These are phyloP conservation scores for Citrullus mucosospermus DNA, from an alignment of 306 rosid species.

Conservation along the genomic window DNA sequence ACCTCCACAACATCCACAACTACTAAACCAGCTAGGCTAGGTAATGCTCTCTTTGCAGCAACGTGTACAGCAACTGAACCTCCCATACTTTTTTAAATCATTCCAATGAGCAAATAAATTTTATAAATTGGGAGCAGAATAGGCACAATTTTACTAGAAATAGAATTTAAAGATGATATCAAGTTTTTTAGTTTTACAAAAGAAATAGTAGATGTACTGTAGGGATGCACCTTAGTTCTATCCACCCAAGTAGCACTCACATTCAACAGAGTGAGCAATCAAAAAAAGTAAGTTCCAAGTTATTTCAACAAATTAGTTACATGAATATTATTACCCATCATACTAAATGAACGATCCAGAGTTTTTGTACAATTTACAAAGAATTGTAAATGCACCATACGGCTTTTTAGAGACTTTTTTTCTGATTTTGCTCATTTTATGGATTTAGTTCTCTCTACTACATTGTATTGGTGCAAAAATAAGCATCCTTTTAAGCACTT, in stretches of 20 bases:
- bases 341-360: background rate
- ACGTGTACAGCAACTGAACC: conserved; percentile 94
- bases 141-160: background rate
- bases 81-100: conserved; percentile 56
- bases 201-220: background rate
- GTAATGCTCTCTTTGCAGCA: conserved; percentile 51
- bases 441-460: too few species aligned
- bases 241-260: background rate
- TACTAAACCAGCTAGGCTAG: conserved; percentile 84
- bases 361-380: background rate
- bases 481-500: too few species aligned
- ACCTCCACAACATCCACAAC: conserved; percentile 99
- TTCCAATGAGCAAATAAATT: conserved; percentile 4
- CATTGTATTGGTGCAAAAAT: too few species aligned
- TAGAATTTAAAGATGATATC: background rate
- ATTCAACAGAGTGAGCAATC: background rate
- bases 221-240: background rate
- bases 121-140: background rate
- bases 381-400: background rate
- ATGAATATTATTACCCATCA: background rate
- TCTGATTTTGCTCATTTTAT: too few species aligned
- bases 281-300: background rate
- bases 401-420: too few species aligned
- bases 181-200: background rate
- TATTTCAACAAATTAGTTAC: background rate